Conservation (phyloP, 352 stramenopile species). For the Peronospora farinosa region DNA sequence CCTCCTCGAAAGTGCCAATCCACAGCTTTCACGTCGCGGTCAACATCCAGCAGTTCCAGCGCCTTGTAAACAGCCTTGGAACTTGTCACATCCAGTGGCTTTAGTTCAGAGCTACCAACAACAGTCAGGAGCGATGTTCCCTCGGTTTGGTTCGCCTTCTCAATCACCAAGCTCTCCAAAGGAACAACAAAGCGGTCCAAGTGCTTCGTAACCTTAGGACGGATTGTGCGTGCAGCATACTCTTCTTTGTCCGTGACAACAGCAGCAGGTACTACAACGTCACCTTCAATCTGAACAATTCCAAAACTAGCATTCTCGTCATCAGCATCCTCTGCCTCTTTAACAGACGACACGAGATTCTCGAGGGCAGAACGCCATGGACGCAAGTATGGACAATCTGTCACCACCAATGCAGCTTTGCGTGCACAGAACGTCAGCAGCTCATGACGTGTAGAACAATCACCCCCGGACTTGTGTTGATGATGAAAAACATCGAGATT, state of each 20-base stretch:
- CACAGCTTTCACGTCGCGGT: slow-evolving; percentile 52
- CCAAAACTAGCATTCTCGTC: slow-evolving; percentile 27
- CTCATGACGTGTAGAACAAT: slow-evolving; percentile 26
- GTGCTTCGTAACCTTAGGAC: slow-evolving; percentile 92
- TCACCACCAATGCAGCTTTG: slow-evolving; percentile 61
- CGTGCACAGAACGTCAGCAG: slow-evolving; percentile 41
- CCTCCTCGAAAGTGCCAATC: slow-evolving; percentile 57
- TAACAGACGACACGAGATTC: slow-evolving; percentile 29
- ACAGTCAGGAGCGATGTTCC: slow-evolving; percentile 24
- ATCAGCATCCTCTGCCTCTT: slow-evolving; percentile 27
- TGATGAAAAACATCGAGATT: slow-evolving; percentile 65
- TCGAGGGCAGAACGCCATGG: slow-evolving; percentile 41
- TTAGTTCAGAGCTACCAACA: slow-evolving; percentile 16
- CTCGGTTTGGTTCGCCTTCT: slow-evolving; percentile 24
- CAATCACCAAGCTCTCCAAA: slow-evolving; percentile 36
- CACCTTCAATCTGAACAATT: slow-evolving; percentile 93
- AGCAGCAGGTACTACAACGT: slow-evolving; percentile 96
- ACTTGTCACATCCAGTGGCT: slow-evolving; percentile 41
- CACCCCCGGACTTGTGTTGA: slow-evolving; percentile 13
- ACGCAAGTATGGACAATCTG: slow-evolving; percentile 70
- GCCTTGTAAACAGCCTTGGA: slow-evolving; percentile 25
- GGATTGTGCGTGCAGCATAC: slow-evolving; percentile 96
- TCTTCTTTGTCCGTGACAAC: slow-evolving; percentile 90
- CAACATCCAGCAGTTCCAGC: slow-evolving; percentile 51
- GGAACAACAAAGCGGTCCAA: slow-evolving; percentile 82